A percentile compares a stretch with the other conserved stretches of the same genome.
These are phyloP conservation scores for Gautieria morchelliformis DNA, from an alignment of 768 basidiomycete species.

Conservation along the genomic window DNA sequence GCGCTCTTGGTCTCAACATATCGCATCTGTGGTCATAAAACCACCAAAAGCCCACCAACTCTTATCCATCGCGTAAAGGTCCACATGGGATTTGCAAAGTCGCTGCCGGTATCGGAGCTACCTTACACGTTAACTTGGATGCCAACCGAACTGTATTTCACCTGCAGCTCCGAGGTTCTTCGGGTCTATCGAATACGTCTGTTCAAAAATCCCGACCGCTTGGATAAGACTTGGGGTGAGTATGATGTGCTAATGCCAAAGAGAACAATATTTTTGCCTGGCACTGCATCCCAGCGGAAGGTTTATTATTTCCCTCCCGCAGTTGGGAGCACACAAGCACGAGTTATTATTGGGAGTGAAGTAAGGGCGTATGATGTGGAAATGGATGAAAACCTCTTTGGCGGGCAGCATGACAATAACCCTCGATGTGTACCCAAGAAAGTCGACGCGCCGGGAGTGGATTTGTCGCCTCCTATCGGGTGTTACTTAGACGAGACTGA, in stretches of 20 bases:
- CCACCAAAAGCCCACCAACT: background rate
- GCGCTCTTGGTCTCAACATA: background rate
- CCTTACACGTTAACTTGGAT: conserved; percentile 22
- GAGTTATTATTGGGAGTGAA: conserved; percentile 1
- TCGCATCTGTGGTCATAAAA: background rate
- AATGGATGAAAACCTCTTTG: background rate
- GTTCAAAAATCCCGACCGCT: conserved; percentile 10
- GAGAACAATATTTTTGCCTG: conserved; percentile 16
- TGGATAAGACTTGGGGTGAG: background rate
- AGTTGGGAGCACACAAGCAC: background rate
- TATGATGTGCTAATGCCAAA: conserved; percentile 11
- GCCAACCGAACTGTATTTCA: conserved; percentile 16
- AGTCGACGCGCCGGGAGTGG: background rate
- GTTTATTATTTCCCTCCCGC: conserved; percentile 18
- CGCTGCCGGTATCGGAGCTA: conserved; percentile 14
- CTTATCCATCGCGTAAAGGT: conserved; percentile 2
- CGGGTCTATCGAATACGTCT: conserved; percentile 16
- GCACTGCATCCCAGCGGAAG: conserved; percentile 13
- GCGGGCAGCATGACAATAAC: background rate
- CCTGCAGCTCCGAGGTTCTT: conserved; percentile 12
- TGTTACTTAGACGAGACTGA: conserved; percentile 12
- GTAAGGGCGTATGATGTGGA: background rate
- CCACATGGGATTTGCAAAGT: background rate
- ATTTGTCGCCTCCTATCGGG: conserved; percentile 10
- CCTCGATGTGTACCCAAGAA: background rate